Base-by-base conservation (phyloP, 1,139 yeast genomes). In the Geotrichum carabidarum region DNA sequence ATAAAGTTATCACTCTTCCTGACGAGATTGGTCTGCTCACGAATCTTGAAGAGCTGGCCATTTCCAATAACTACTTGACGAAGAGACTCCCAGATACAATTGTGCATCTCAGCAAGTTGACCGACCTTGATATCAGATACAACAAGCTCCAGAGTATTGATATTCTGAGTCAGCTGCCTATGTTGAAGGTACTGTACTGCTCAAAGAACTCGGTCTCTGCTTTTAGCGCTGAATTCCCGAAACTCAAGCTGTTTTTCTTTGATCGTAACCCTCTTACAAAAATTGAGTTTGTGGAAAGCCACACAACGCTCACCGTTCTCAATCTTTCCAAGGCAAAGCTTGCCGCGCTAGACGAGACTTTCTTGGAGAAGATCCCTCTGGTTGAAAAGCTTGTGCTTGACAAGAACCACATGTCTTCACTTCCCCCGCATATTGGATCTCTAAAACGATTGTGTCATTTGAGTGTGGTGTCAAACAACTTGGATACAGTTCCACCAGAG, bases 201-300 rank as follows among this genome's bases (percentile, higher is more conserved):
- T 80, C 94, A 1, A 88, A 89, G 67, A 91, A 91, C 67, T 78
- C 80, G 56, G 84, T 91, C 18, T 81, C 94, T 0, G 79, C 81
- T 15, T 85, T 89, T 66, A 80, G 81, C 57, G 86, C 83, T 63
- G 54, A 58, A 14, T 64, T 66, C 47, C 57, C 64, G 1, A 56
- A 61, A 41, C 56, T 68, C 47, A 60, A 59, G 65, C 38, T 72
- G 63, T 66, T 78, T 59, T 77, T 80, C 65, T 68, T 82, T 59
- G 87, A 83, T 66, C 78, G 85, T 65, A 90, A 89, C 65, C 96
- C 97, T 9, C 79, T 90, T 47, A 88, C 96, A 1, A 83, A 84
- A 61, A 78, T 87, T 59, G 79, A 79, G 40, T 82, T 86, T 62
- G 81, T 81, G 58, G 80, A 80, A 34, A 73, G 75, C 47, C 74